A percentile compares a stretch with the other conserved stretches of the same genome.
Evolutionary conservation across 2,329 filamentous ascomycete species (phyloP).

Genomic region (Fusarium sp.): DNA sequence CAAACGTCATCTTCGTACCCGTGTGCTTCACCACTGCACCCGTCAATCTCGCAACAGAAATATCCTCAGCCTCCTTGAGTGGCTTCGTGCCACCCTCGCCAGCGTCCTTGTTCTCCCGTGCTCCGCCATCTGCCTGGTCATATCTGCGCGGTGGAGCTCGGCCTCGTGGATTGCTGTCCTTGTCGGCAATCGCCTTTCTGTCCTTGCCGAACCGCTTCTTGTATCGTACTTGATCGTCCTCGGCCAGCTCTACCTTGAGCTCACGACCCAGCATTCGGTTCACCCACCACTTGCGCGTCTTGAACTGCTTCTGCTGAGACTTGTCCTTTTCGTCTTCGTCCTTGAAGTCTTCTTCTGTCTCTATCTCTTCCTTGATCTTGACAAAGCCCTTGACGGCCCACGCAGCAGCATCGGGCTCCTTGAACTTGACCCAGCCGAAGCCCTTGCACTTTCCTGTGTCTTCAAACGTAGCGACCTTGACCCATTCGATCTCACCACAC

Average conservation of each 20-base stretch:
- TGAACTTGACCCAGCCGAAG: conserved; percentile 95
- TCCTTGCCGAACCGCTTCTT: conserved; percentile 94
- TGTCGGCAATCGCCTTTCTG: conserved; percentile 50
- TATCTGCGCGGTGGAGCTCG: conserved; percentile 56
- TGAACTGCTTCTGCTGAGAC: conserved; percentile 66
- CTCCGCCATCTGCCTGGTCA: conserved; percentile 38
- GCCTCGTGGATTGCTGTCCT: conserved; percentile 47
- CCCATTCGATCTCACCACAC: conserved; percentile 86
- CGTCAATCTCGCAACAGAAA: conserved; percentile 75
- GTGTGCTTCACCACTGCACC: conserved; percentile 83
- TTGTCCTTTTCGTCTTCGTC: conserved; percentile 58
- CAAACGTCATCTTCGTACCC: conserved; percentile 88
- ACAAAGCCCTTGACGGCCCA: conserved; percentile 82
- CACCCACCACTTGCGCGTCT: conserved; percentile 83
- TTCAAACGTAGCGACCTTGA: conserved; percentile 95
- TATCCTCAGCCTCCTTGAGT: conserved; percentile 62
- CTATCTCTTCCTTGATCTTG: conserved; percentile 75
- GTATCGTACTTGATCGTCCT: conserved; percentile 90
- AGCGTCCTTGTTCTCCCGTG: conserved; percentile 50
- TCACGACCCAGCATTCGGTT: conserved; percentile 85
- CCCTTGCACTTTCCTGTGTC: conserved; percentile 98
- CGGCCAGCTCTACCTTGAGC: conserved; percentile 92
- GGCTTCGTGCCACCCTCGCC: conserved; percentile 49
- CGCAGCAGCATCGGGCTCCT: conserved; percentile 80
- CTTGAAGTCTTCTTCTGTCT: conserved; percentile 74